Percentiles rank a stretch among this genome's conserved stretches.
Conservation (phyloP, 2,329 filamentous ascomycete genomes). For the Diaporthe citri region DNA sequence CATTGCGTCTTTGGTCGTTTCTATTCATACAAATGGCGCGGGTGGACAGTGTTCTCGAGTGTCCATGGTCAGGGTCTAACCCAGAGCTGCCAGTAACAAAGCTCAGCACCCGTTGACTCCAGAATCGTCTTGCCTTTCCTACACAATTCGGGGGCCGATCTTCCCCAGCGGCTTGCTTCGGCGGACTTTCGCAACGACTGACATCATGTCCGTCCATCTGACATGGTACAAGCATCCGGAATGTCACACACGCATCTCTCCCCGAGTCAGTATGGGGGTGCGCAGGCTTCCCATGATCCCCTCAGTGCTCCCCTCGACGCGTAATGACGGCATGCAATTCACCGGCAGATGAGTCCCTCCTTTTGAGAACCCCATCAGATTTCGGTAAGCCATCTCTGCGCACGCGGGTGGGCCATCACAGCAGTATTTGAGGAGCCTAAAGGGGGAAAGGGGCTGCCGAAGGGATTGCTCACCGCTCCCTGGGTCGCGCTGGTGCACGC, state of each 20-base stretch:
- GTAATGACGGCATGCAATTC: slow-evolving; percentile 14
- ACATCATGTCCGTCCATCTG: not conserved
- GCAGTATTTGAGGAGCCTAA: not conserved
- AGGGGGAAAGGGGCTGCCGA: not conserved
- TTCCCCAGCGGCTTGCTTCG: not conserved
- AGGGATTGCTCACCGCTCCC: slow-evolving; percentile 25
- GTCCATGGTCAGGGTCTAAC: not conserved
- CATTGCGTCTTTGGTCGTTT: not conserved
- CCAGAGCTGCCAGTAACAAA: not conserved
- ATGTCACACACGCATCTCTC: not conserved
- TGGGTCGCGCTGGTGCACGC: slow-evolving; percentile 1
- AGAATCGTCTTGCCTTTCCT: not conserved
- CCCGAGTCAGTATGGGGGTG: not conserved
- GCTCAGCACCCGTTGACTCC: not conserved
- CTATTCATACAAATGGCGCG: not conserved
- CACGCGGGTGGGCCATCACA: not conserved
- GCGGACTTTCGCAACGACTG: not conserved
- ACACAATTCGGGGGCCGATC: not conserved
- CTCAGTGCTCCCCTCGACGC: not conserved
- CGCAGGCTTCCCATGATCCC: not conserved
- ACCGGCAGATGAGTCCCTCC: not conserved
- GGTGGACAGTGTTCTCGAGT: not conserved
- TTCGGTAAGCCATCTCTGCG: not conserved
- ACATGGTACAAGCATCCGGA: not conserved
- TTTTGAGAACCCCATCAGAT: not conserved